Evolutionary conservation across 2,329 filamentous ascomycete genomes (phyloP).

Genomic region (Alternaria sp.): DNA sequence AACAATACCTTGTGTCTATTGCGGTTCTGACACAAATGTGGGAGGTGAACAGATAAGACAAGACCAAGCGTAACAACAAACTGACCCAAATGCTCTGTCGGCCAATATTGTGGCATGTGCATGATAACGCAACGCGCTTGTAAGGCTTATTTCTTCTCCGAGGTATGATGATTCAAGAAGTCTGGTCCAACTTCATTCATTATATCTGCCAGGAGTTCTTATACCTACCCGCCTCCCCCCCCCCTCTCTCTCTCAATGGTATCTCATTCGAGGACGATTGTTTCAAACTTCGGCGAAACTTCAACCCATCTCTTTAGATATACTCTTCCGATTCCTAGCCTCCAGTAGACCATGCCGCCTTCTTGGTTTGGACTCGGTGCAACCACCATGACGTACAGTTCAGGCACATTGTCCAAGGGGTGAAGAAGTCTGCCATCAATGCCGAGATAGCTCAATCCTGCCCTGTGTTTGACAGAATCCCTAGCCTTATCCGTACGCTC

Average conservation of each 20-base stretch:
- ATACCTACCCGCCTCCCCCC: too few species aligned
- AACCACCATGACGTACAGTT: conserved; percentile 7
- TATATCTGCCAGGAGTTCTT: neutral
- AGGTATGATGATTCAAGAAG: too few species aligned
- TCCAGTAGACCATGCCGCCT: neutral
- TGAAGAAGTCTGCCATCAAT: neutral
- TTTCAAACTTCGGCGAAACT: conserved; percentile 8
- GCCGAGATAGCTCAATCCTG: conserved; percentile 4
- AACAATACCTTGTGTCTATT: too few species aligned
- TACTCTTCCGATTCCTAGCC: conserved; percentile 12
- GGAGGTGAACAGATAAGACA: too few species aligned
- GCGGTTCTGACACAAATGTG: too few species aligned
- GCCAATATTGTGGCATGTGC: too few species aligned
- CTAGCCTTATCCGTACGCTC: neutral
- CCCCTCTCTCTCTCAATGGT: too few species aligned
- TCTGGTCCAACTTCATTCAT: too few species aligned
- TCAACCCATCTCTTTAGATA: conserved; percentile 21
- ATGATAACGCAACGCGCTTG: too few species aligned
- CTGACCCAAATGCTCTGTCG: too few species aligned
- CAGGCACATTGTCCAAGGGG: neutral
- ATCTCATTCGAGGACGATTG: conserved; percentile 9
- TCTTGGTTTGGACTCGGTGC: neutral
- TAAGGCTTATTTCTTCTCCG: too few species aligned
- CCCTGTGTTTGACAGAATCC: neutral
- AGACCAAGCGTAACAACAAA: too few species aligned